These are phyloP conservation scores for Psilocybe sp. DNA, from an alignment of 768 basidiomycete genomes.

Conservation along the genomic window DNA sequence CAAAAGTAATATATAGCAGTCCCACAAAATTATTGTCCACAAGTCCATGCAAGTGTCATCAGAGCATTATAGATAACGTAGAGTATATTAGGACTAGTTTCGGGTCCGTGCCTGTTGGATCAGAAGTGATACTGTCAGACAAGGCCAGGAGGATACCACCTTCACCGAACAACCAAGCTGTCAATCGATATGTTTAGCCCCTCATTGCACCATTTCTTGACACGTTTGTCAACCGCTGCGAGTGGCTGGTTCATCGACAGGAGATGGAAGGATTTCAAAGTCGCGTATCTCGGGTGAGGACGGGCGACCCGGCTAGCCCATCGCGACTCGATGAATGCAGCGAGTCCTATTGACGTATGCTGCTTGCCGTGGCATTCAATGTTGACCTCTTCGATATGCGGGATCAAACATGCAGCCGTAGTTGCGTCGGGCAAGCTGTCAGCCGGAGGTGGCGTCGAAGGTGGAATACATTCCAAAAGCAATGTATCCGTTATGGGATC, in stretches of 20 bases:
- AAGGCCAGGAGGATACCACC: not conserved
- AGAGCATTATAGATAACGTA: too few relatives aligned
- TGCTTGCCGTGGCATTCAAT: conserved; percentile 34
- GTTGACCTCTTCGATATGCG: conserved; percentile 22
- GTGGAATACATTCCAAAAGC: conserved; percentile 15
- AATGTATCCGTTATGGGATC: conserved; percentile 38
- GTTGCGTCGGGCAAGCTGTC: not conserved
- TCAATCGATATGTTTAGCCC: conserved; percentile 25
- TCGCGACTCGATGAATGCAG: conserved; percentile 32
- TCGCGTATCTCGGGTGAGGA: not conserved
- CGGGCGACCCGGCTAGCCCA: conserved; percentile 11
- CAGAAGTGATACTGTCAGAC: not conserved
- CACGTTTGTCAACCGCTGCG: conserved; percentile 15
- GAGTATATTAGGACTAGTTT: too few relatives aligned
- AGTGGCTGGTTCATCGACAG: conserved; percentile 26
- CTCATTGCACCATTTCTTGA: conserved; percentile 20
- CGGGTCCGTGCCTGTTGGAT: not conserved
- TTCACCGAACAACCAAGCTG: conserved; percentile 19
- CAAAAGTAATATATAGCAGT: too few relatives aligned
- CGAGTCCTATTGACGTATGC: conserved; percentile 21
- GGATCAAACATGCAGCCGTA: conserved; percentile 14
- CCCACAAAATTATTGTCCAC: too few relatives aligned
- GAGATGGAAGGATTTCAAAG: conserved; percentile 25
- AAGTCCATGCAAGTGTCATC: too few relatives aligned
- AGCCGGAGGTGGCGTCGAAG: not conserved